phyloP scores from a whole-genome alignment of 2,329 filamentous ascomycete species.

The Alternaria rosae region DNA sequence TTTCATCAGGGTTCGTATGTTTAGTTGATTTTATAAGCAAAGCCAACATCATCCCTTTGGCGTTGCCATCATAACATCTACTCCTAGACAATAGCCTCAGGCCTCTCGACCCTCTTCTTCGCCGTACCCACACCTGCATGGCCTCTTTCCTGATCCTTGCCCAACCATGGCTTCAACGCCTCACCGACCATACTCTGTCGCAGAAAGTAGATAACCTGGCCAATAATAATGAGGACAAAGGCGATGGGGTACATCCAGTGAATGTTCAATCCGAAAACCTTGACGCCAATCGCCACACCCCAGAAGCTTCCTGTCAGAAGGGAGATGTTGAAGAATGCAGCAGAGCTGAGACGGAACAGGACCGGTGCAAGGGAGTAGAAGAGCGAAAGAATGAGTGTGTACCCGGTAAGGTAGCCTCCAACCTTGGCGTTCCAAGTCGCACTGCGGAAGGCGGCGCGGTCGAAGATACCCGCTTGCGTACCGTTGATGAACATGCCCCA shows the following conservation, averaged over 20 bases:
- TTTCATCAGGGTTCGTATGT: not conserved
- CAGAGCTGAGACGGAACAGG: slow-evolving; percentile 86
- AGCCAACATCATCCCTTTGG: not conserved
- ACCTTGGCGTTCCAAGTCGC: slow-evolving; percentile 60
- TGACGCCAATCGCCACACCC: slow-evolving; percentile 90
- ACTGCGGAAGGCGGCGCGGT: slow-evolving; percentile 71
- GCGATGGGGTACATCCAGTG: slow-evolving; percentile 96
- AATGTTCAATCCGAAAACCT: slow-evolving; percentile 80
- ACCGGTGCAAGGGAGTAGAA: slow-evolving; percentile 91
- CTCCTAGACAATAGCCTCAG: slow-evolving; percentile 36
- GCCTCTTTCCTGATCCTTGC: slow-evolving; percentile 76
- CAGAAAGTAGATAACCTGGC: slow-evolving; percentile 86
- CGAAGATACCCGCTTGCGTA: slow-evolving; percentile 88
- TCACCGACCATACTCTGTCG: slow-evolving; percentile 84
- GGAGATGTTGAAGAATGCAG: slow-evolving; percentile 96
- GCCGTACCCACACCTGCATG: slow-evolving; percentile 40
- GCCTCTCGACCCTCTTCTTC: slow-evolving; percentile 39
- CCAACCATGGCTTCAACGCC: slow-evolving; percentile 93
- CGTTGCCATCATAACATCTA: not conserved
- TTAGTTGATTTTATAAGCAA: not conserved
- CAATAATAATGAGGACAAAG: slow-evolving; percentile 89
- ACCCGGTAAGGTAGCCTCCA: slow-evolving; percentile 85
- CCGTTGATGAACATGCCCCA: slow-evolving; percentile 93
- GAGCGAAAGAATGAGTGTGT: slow-evolving; percentile 79
- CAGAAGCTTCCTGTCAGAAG: slow-evolving; percentile 95